Evolutionary conservation across 1,284 basidiomycete species (phyloP), one percentile per base, ranked within the genome.

Genomic region (Ceratobasidium sp.): DNA sequence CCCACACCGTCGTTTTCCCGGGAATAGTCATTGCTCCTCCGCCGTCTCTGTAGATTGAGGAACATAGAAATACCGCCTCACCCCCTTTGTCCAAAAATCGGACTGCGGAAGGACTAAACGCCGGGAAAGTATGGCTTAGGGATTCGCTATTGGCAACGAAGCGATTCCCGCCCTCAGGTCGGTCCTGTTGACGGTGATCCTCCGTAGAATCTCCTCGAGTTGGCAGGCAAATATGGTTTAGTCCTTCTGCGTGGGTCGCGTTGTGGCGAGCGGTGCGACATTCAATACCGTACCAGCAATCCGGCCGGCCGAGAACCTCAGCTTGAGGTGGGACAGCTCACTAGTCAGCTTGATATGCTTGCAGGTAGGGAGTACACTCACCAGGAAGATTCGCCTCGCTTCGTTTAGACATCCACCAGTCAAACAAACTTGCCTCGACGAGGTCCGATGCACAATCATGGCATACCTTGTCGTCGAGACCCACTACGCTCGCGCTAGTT

Each of bases 211-310:
- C 51, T 15, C 7, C 44, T 51, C 24, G 54, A 17, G 50, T 53
- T 72, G 54, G 45, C 24, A 19, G 69, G 45, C 69, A 72, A 24
- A 72, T 72, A 31, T 72, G 69, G 31, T 76, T 76, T 24, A 54
- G 62, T 19, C 57, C 33, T 27, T 36, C 45, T 19, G 76, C 76
- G 41, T 76, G 76, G 44, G 15, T 41, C 14, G 51, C 36, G 24
- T 74, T 41, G 33, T 41, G 65, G 29, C 64, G 48, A 51, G 69
- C 73, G 22, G 59, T 73, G 8, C 76, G 24, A 41, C 76, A 76
- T 19, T 54, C 66, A 27, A 64, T 60, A n/a, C 76, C 76, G 51
- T 76, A 72, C 51, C 57, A 47, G 31, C 67, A 75, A 56, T 73
- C 50, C 33, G 29, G 62, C 19, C 69, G 56, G 31, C 31, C 29